phyloP scores from a whole-genome alignment of 83 land plant species.

The Picea abies region DNA sequence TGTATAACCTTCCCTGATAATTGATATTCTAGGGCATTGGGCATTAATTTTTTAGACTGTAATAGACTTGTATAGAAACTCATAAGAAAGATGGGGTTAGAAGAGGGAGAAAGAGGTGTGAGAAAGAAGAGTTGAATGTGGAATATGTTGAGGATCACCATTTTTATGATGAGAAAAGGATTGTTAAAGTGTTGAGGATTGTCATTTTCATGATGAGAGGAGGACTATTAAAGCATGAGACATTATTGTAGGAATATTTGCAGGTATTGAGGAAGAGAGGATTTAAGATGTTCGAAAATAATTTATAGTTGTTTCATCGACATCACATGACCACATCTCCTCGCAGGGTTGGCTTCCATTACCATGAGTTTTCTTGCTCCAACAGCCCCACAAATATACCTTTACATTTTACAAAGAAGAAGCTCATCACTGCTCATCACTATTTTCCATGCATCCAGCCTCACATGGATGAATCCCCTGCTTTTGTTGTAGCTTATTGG shows the following conservation, averaged over 20 bases:
- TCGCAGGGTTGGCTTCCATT: background rate
- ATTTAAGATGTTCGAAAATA: background rate
- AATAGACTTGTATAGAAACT: too few species aligned
- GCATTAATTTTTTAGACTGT: too few species aligned
- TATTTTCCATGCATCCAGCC: background rate
- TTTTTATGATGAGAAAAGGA: constrained; percentile 12
- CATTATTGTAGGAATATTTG: background rate
- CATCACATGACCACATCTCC: background rate
- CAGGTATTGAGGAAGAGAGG: background rate
- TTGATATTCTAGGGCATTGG: too few species aligned
- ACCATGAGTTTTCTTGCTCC: constrained; percentile 17
- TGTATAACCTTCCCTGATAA: too few species aligned
- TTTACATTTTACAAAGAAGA: background rate
- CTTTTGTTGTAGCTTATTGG: background rate
- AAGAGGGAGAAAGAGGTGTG: too few species aligned
- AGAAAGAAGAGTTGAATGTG: background rate
- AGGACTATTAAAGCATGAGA: background rate
- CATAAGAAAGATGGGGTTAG: too few species aligned
- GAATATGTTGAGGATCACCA: background rate
- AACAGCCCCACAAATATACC: background rate
- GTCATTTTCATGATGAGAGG: constrained; percentile 10
- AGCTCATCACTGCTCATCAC: background rate
- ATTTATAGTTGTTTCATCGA: background rate
- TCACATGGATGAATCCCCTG: background rate
- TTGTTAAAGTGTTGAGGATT: background rate